Percentiles rank a stretch among this genome's conserved stretches.
These are phyloP conservation scores for Botryotinia calthae DNA, from an alignment of 2,329 filamentous ascomycete genomes.

Conservation along the genomic window DNA sequence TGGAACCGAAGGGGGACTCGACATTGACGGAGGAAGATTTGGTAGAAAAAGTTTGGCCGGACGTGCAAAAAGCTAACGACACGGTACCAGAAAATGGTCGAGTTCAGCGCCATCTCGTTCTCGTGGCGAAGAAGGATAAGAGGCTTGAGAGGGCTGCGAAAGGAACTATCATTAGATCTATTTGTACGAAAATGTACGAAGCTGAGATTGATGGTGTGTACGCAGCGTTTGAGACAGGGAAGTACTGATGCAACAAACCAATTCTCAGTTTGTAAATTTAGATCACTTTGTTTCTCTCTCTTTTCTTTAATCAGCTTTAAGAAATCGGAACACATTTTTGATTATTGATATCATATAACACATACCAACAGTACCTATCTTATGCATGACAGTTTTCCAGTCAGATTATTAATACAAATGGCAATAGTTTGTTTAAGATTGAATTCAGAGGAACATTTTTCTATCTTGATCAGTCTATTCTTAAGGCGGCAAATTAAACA, in stretches of 20 bases:
- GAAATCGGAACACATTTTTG: background rate
- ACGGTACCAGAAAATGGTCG: slow-evolving; percentile 27
- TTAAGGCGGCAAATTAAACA: no score
- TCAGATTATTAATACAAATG: accelerated
- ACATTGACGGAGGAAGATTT: slow-evolving; percentile 17
- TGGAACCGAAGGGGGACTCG: slow-evolving; percentile 24
- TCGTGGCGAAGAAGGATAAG: slow-evolving; percentile 22
- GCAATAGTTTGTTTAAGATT: background rate
- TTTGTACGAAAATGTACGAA: background rate
- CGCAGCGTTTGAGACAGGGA: background rate
- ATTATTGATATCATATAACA: background rate
- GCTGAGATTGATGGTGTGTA: slow-evolving; percentile 36
- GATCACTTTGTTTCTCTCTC: accelerated
- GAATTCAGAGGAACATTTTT: no score
- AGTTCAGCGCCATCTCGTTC: slow-evolving; percentile 22
- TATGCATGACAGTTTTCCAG: background rate
- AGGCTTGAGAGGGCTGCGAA: slow-evolving; percentile 25
- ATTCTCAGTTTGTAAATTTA: background rate
- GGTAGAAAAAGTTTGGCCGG: slow-evolving; percentile 24
- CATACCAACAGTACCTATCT: background rate
- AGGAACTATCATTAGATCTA: slow-evolving; percentile 21
- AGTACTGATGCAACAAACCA: accelerated
- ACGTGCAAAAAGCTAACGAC: slow-evolving; percentile 24
- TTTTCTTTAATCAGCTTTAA: background rate
- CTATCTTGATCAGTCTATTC: no score